These are phyloP conservation scores for Musa acuminata DNA, from an alignment of 176 grass and related monocot species.

Conservation along the genomic window DNA sequence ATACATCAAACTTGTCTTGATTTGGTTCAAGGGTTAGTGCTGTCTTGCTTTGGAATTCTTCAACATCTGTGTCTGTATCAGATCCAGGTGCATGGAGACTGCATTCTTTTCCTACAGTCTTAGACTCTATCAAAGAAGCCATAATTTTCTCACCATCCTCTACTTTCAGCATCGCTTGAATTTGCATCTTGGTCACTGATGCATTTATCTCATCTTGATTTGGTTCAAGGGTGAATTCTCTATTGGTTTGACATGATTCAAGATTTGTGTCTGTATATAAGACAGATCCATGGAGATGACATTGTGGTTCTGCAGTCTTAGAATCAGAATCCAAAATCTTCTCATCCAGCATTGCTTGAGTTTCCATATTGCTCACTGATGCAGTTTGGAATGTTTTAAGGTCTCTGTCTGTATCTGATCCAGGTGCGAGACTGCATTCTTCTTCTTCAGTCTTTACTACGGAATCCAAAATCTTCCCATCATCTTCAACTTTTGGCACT, in stretches of 20 bases:
- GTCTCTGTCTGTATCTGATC: too few species aligned
- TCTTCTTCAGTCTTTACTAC: neutral
- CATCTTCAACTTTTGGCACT: slow-evolving; percentile 1
- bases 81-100: neutral
- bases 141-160: neutral
- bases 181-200: neutral
- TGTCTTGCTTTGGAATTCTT: neutral
- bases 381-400: neutral
- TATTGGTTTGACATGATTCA: neutral
- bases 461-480: neutral
- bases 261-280: too few species aligned
- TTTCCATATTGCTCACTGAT: neutral
- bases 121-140: neutral
- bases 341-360: neutral
- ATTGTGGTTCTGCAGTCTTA: neutral
- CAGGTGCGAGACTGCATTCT: neutral
- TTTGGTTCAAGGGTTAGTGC: neutral
- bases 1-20: neutral
- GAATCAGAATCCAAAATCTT: neutral
- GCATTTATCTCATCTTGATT: neutral
- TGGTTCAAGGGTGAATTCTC: neutral
- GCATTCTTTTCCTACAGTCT: neutral
- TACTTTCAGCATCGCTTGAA: neutral
- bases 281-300: neutral
- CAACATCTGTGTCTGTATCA: neutral